A percentile compares a stretch with the other conserved stretches of the same genome.
These are phyloP conservation scores for Arthromyces matolae DNA, from an alignment of 768 basidiomycete genomes.

Conservation along the genomic window DNA sequence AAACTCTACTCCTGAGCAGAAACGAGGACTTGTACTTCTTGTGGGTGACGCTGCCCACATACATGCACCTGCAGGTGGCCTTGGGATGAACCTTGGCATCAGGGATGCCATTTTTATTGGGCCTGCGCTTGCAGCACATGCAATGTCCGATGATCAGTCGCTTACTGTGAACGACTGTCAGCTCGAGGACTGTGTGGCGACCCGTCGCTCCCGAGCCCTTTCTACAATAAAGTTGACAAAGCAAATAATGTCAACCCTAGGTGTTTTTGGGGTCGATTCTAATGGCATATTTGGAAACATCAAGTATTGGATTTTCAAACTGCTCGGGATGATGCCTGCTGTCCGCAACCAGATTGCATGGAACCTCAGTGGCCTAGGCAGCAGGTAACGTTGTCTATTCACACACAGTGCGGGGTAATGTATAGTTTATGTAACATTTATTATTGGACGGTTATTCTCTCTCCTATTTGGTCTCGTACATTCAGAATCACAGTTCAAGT, in stretches of 20 bases:
- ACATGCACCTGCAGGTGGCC: conserved; percentile 52
- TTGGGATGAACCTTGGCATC: conserved; percentile 60
- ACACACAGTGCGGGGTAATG: no score
- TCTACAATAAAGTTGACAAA: conserved; percentile 41
- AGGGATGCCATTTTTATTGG: conserved; percentile 48
- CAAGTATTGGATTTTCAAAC: conserved; percentile 15
- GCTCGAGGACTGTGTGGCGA: conserved; percentile 31
- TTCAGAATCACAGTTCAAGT: neutral
- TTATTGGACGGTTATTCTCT: neutral
- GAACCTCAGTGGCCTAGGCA: conserved; percentile 21
- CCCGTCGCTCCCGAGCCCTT: conserved; percentile 37
- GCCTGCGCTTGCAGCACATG: conserved; percentile 36
- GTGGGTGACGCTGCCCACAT: conserved; percentile 43
- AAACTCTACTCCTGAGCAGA: neutral
- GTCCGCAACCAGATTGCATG: conserved; percentile 15
- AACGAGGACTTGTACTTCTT: conserved; percentile 15
- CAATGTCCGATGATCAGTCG: conserved; percentile 11
- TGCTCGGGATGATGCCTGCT: conserved; percentile 14
- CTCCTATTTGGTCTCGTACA: neutral
- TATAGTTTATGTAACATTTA: neutral
- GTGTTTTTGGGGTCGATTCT: conserved; percentile 6
- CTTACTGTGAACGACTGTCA: conserved; percentile 24
- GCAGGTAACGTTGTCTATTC: conserved; percentile 9
- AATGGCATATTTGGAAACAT: conserved; percentile 5
- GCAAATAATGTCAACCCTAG: conserved; percentile 18